A percentile compares a stretch with the other conserved stretches of the same genome.
These are phyloP conservation scores for Podospora anserina DNA, from an alignment of 495 filamentous ascomycete species.

Conservation along the genomic window DNA sequence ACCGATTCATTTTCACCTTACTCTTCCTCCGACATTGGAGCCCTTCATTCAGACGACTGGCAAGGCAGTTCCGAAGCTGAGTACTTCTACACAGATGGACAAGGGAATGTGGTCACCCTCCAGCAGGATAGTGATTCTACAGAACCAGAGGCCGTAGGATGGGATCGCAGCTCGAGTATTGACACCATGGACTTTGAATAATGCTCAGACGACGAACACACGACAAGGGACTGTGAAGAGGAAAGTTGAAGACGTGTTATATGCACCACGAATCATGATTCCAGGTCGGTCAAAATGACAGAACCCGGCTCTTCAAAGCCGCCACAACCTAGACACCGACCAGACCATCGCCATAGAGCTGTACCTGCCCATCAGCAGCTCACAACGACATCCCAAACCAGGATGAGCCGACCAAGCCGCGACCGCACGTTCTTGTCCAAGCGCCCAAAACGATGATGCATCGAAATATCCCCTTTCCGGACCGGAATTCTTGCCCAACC, in stretches of 20 bases:
- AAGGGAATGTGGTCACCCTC: slow-evolving; percentile 24
- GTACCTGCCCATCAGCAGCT: background rate
- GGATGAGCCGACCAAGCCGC: background rate
- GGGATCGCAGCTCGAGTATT: background rate
- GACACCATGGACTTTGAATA: background rate
- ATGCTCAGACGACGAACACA: background rate
- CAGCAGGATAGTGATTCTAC: background rate
- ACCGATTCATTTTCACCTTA: background rate
- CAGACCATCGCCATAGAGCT: background rate
- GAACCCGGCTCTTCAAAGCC: background rate
- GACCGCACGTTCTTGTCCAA: background rate
- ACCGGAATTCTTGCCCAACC: background rate
- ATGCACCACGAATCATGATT: slow-evolving; percentile 22
- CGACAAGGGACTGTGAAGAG: slow-evolving; percentile 2
- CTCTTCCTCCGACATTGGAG: background rate
- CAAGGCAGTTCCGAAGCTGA: slow-evolving; percentile 22
- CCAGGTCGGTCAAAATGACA: slow-evolving; percentile 1
- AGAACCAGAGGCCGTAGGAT: slow-evolving; percentile 3
- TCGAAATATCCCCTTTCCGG: background rate
- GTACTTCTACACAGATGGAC: slow-evolving; percentile 30
- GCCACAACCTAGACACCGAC: background rate
- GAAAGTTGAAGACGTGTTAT: slow-evolving; percentile 16
- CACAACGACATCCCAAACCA: background rate
- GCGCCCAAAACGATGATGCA: background rate
- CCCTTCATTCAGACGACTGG: background rate